Evolutionary conservation across 208 protist genomes (phyloP).

Genomic region (Trypanosoma boissoni): DNA sequence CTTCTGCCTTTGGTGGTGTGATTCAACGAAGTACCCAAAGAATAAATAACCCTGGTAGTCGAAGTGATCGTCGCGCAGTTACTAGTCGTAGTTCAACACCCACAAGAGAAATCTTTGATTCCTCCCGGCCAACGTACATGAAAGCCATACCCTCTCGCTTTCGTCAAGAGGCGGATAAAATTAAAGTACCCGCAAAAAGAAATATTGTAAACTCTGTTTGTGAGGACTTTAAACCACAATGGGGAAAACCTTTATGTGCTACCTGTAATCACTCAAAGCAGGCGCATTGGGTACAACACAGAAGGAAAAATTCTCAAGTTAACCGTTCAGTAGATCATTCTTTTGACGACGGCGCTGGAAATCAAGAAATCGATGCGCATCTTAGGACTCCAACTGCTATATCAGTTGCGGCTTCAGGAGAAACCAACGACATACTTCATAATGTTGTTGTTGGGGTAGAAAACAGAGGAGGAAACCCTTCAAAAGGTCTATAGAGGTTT

Average conservation of each 20-base stretch:
- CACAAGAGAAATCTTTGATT: constrained; percentile 1
- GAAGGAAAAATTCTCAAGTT: background rate
- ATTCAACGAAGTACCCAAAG: background rate
- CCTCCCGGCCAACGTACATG: background rate
- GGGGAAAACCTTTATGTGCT: constrained; percentile 29
- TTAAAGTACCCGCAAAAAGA: constrained; percentile 7
- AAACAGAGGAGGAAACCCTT: background rate
- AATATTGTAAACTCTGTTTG: constrained; percentile 12
- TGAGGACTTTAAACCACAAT: constrained; percentile 31
- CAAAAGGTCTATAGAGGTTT: too few species aligned
- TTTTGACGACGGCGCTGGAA: background rate
- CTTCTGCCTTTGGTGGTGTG: too few species aligned
- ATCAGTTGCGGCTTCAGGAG: background rate
- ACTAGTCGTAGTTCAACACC: constrained; percentile 7
- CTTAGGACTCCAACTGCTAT: background rate
- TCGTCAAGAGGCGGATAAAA: constrained; percentile 22
- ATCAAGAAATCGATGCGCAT: background rate
- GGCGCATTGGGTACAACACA: constrained; percentile 12
- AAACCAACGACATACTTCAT: background rate
- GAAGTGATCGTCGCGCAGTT: background rate
- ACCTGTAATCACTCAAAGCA: constrained; percentile 27
- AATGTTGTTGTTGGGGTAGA: background rate
- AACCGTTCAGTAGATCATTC: background rate
- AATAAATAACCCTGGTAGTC: background rate
- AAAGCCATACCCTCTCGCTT: constrained; percentile 15